Percentiles rank a stretch among this genome's conserved stretches.
phyloP scores from a whole-genome alignment of 352 stramenopile species.

The Phytopythium helicoides region DNA sequence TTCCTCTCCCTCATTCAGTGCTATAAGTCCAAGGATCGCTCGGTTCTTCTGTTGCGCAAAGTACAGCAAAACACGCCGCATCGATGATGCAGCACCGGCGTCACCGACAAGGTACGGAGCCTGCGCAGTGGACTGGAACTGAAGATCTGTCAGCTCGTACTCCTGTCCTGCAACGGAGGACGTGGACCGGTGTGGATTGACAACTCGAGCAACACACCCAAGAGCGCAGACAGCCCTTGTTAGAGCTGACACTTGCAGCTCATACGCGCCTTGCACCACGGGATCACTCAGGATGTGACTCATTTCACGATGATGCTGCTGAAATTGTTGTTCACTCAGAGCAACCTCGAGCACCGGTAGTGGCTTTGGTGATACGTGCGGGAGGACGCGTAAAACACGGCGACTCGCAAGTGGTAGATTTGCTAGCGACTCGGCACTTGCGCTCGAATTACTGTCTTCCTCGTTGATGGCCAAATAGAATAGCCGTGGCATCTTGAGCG shows the following conservation, averaged over 20 bases:
- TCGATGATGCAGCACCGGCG: conserved; percentile 14
- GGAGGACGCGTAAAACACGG: conserved; percentile 53
- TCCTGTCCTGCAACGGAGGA: conserved; percentile 41
- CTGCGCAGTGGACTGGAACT: conserved; percentile 69
- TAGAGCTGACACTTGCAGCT: conserved; percentile 90
- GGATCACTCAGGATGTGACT: conserved; percentile 79
- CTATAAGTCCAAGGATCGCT: conserved; percentile 49
- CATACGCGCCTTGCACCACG: conserved; percentile 89
- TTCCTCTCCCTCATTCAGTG: conserved; percentile 38
- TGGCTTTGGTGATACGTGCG: conserved; percentile 50
- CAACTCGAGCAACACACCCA: conserved; percentile 81
- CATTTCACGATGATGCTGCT: conserved; percentile 74
- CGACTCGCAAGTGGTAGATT: conserved; percentile 49
- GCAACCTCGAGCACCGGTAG: conserved; percentile 63
- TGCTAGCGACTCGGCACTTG: conserved; percentile 49
- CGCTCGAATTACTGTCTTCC: conserved; percentile 37
- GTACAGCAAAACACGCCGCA: conserved; percentile 65
- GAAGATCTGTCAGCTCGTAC: conserved; percentile 67
- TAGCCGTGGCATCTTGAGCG: conserved; percentile 63
- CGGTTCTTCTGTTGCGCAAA: conserved; percentile 70
- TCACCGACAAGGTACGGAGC: conserved; percentile 53
- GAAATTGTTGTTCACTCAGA: conserved; percentile 71
- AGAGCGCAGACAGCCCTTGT: conserved; percentile 90
- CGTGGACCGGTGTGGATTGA: conserved; percentile 42
- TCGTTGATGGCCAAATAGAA: conserved; percentile 69